Conservation (phyloP, 2,329 filamentous ascomycete genomes). For the Penicillium sp. region DNA sequence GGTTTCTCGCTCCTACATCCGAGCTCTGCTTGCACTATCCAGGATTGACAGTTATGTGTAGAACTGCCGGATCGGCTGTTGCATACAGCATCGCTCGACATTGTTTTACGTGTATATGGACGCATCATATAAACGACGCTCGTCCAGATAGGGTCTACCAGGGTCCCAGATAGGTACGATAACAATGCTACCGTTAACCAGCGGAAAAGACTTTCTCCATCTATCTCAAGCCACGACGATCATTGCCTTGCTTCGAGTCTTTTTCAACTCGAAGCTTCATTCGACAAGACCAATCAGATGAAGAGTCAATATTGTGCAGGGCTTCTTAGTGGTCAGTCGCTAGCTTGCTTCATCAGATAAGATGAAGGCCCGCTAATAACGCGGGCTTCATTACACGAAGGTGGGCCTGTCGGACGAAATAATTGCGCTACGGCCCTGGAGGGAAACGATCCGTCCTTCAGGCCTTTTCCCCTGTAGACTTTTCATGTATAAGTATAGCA, state of each 20-base stretch:
- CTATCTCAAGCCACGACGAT: neutral
- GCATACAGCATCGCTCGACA: neutral
- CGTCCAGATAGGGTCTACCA: neutral
- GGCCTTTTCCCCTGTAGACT: neutral
- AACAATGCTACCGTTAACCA: neutral
- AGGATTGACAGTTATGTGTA: neutral
- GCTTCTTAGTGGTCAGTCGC: neutral
- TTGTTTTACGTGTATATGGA: neutral
- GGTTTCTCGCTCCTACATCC: neutral
- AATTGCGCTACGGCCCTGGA: neutral
- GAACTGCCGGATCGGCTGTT: neutral
- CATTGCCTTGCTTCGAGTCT: neutral
- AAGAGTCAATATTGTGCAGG: neutral
- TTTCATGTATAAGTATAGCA: neutral
- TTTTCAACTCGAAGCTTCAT: neutral
- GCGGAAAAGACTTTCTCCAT: constrained; percentile 1
- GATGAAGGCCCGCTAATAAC: constrained; percentile 2
- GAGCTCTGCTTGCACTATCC: neutral
- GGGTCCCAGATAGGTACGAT: neutral
- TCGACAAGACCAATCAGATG: neutral
- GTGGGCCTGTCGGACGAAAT: neutral
- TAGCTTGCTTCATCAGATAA: constrained; percentile 4
- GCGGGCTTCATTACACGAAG: neutral
- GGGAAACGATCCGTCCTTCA: neutral
- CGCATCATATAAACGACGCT: neutral